A percentile compares a stretch with the other conserved stretches of the same genome.
Evolutionary conservation across 306 rosid species (phyloP).

Genomic region (Quercus wislizeni): DNA sequence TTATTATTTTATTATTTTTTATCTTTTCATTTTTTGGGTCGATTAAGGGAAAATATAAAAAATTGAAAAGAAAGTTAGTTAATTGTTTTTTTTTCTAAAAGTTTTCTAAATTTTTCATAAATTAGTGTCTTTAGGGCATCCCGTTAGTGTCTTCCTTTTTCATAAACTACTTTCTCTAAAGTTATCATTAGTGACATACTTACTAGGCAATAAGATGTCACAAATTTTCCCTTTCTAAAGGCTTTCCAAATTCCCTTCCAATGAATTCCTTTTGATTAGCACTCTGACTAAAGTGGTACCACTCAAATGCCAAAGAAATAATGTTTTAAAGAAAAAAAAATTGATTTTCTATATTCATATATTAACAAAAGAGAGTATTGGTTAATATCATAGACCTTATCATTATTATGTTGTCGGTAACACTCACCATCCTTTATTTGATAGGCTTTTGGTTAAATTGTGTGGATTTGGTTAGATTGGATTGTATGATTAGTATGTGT

Average conservation of each 20-base stretch:
- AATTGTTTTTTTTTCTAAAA: too few relatives aligned
- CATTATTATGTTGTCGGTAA: background rate
- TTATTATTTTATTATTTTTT: background rate
- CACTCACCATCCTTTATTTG: background rate
- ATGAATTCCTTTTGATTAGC: constrained; percentile 17
- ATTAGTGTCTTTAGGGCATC: too few relatives aligned
- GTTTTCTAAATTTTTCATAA: too few relatives aligned
- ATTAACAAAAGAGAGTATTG: background rate
- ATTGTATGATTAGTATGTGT: too few relatives aligned
- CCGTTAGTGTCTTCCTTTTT: background rate
- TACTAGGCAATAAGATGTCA: constrained; percentile 13
- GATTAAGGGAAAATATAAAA: too few relatives aligned
- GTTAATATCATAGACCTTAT: background rate
- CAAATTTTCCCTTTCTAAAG: background rate
- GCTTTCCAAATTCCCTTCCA: constrained; percentile 27
- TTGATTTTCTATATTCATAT: background rate
- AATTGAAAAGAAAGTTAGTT: too few relatives aligned
- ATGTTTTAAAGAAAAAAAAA: background rate
- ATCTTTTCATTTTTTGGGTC: constrained; percentile 22
- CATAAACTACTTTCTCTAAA: constrained; percentile 17
- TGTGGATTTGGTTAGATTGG: too few relatives aligned
- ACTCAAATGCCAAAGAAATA: background rate
- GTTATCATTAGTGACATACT: constrained; percentile 5
- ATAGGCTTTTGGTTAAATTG: background rate
- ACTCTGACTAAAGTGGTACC: background rate